These are phyloP conservation scores for Sordariomycetes sp. DNA, from an alignment of 2,329 filamentous ascomycete genomes.

Conservation along the genomic window DNA sequence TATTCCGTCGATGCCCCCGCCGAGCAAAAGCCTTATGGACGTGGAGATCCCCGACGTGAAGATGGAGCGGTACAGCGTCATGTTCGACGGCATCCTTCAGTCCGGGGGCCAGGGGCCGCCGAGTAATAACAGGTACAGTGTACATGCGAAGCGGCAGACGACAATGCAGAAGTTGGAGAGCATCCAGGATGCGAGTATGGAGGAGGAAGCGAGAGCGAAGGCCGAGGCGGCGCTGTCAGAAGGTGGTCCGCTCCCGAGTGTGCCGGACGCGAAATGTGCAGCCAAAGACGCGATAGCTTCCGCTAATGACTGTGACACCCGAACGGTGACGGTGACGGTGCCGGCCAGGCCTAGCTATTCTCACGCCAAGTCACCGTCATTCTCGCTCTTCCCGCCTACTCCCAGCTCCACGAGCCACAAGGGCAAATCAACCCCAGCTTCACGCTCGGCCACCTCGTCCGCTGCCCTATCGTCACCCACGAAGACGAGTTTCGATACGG, in stretches of 20 bases:
- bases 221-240: neutral
- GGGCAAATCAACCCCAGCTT: neutral
- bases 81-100: slow-evolving; percentile 70
- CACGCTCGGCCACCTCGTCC: slow-evolving; percentile 1
- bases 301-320: neutral
- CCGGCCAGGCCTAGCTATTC: neutral
- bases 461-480: slow-evolving; percentile 1
- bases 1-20: slow-evolving; percentile 11
- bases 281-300: neutral
- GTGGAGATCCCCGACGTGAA: slow-evolving; percentile 69
- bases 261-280: neutral
- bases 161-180: slow-evolving; percentile 43
- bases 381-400: slow-evolving; percentile 29
- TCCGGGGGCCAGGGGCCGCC: slow-evolving; percentile 12
- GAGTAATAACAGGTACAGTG: slow-evolving; percentile 15
- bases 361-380: slow-evolving; percentile 23
- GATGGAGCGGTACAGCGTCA: slow-evolving; percentile 85
- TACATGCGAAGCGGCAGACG: slow-evolving; percentile 44
- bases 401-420: slow-evolving; percentile 8
- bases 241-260: neutral
- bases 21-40: slow-evolving; percentile 36
- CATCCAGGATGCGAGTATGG: slow-evolving; percentile 25
- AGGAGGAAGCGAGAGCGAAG: slow-evolving; percentile 5
- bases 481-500: slow-evolving; percentile 1
- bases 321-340: neutral